These are phyloP conservation scores for Cladobotryum mycophilum DNA, from an alignment of 2,329 filamentous ascomycete species.

Conservation along the genomic window DNA sequence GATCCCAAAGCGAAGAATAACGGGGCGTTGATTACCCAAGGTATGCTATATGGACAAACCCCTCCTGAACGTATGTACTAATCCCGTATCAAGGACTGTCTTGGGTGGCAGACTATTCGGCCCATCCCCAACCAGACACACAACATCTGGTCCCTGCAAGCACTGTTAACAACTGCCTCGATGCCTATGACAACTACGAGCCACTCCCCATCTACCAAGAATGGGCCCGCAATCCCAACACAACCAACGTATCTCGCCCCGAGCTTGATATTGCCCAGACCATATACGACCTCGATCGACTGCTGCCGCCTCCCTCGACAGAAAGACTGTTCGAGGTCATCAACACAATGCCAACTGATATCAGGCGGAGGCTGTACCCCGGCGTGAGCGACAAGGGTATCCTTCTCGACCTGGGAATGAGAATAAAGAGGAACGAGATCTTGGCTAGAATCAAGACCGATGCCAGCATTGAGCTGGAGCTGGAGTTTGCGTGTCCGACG, in stretches of 20 bases:
- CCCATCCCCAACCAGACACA: not conserved
- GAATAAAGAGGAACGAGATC: not conserved
- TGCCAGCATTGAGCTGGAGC: slow-evolving; percentile 8
- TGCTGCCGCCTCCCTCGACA: not conserved
- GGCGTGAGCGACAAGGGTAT: not conserved
- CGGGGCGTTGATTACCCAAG: not conserved
- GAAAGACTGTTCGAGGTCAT: not conserved
- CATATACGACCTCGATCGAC: slow-evolving; percentile 1
- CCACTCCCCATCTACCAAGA: not conserved
- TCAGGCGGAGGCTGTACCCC: not conserved
- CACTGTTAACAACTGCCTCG: slow-evolving; percentile 2
- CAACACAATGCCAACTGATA: not conserved
- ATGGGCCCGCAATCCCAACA: too few relatives aligned
- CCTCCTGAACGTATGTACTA: not conserved
- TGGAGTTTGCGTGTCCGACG: not conserved
- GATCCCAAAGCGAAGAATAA: not conserved
- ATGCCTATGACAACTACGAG: slow-evolving; percentile 9
- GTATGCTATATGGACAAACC: not conserved
- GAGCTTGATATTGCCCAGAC: slow-evolving; percentile 5
- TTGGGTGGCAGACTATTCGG: not conserved
- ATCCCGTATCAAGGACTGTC: not conserved
- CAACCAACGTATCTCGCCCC: not conserved
- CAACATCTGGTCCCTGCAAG: not conserved
- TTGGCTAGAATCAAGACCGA: not conserved
- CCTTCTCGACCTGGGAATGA: not conserved